These are phyloP conservation scores for Chaetoscypha palmicola DNA, from an alignment of 2,329 filamentous ascomycete genomes.

Conservation along the genomic window DNA sequence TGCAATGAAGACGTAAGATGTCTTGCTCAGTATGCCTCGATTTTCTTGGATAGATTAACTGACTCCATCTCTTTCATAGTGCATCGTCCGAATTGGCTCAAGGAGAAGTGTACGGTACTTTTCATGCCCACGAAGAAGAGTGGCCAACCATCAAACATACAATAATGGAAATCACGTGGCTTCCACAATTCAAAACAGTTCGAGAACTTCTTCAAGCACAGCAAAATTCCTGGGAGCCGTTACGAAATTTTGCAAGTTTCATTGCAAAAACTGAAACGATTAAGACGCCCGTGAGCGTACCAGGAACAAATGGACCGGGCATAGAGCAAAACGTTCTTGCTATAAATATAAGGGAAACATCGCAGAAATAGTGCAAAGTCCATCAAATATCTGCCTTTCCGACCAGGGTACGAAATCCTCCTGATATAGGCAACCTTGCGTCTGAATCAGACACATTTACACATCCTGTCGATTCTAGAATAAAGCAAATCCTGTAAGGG, in stretches of 20 bases:
- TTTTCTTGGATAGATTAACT: background rate
- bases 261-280: conserved; percentile 18
- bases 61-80: background rate
- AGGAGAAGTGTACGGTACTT: conserved; percentile 1
- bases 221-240: background rate
- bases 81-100: background rate
- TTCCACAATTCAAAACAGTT: conserved; percentile 1
- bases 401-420: too few species aligned
- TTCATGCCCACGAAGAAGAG: conserved; percentile 12
- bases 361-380: background rate
- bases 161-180: conserved; percentile 6
- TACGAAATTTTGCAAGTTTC: conserved; percentile 20
- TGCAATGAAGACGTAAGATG: conserved; percentile 5
- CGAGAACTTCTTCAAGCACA: background rate
- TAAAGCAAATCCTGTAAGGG: too few species aligned
- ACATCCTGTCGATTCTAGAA: too few species aligned
- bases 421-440: too few species aligned
- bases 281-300: background rate
- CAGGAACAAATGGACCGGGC: background rate
- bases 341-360: background rate
- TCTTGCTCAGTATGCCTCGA: conserved; percentile 1
- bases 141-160: conserved; percentile 16
- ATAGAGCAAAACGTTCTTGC: background rate
- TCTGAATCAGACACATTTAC: too few species aligned
- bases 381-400: too few species aligned